Base-by-base conservation (phyloP, 2,329 filamentous ascomycete species). In the Claviceps purpurea region DNA sequence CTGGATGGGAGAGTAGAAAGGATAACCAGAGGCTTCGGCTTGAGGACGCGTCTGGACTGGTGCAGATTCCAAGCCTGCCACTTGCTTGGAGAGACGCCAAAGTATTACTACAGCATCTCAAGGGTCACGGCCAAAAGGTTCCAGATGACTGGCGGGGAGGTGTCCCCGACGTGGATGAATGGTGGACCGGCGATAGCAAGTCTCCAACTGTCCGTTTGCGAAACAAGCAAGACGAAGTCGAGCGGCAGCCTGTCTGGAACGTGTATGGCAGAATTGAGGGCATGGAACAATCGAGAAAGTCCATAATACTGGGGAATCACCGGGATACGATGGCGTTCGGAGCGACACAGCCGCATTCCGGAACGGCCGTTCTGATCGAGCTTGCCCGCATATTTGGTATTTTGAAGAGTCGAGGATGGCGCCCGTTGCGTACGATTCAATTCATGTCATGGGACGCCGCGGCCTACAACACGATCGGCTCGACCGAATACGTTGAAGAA, bases 391-490 rank as follows among this genome's bases (percentile, higher is more conserved):
- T 95, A 48, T 87, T 98, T 60, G 89, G 89, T 42, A 81, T 88
- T 56, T 77, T 97, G 16, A 74, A 83, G 22, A 68, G 75, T 16
- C 79, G 82, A 53, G 91, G 90, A 50, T 98, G 93, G 93, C 79
- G 87, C 26, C 93, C 93, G 1, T 74, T 95, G 16, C 84, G 93
- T n/a, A 94, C 89, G 3, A 95, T 98, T 57, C 87, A 95, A 65
- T 97, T 98, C 66, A 89, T 90, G 62, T 95, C 88, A 38, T 98
- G 93, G 93, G 93, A 98, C 65, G 93, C 81, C 4, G 85, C 85
- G 59, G 89, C 91, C 67, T 97, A 95, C 71, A 96, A 96, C 67
- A 72, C 93, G 46, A 87, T 95, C 53, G 93, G 93, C 8, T 95
- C 89, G 11, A 97, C 93, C 1, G 93, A 98, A 66, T 91, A 86